Evolutionary conservation across 2,329 filamentous ascomycete species (phyloP), one percentile per base, ranked within the genome.

Genomic region (Diplodia sapinea): DNA sequence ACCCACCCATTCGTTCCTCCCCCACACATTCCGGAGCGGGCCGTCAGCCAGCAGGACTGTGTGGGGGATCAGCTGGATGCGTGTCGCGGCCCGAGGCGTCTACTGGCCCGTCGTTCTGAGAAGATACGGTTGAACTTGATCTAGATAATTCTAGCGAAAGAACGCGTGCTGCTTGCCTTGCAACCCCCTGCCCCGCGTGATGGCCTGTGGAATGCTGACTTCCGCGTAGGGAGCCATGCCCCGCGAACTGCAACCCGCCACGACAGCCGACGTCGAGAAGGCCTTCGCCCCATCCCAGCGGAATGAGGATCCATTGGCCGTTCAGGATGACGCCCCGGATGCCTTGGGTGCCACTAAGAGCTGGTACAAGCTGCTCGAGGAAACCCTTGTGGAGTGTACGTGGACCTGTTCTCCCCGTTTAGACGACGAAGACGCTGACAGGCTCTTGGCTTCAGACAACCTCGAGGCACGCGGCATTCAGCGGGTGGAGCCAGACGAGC

Each of bases 401-500:
- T 47, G 17, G 43, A 2, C n/a, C 43, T 11, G 6, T 47, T 20
- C 43, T n/a, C 7, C 43, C 3, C 17, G n/a, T 47, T 47, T 12
- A 47, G 2, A 47, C 3, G 43, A 47, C 43, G 11, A 36, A n/a
- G 17, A 11, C 3, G n/a, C 43, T 47, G n/a, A 47, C 43, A 20
- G 4, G 13, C 15, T 43, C 38, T 15, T 43, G 43, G 43, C 43
- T 47, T n/a, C 17, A 47, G 43, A 84, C 75, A 87, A 86, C 69
- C 77, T 88, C 56, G 87, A 89, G 73, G 82, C 85, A 13, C 83
- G 87, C 55, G 87, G 87, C 9, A 88, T 89, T 57, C 81, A 87
- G 72, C 82, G 87, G 26, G 87, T 89, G 1, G 79, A 83, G 63
- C 78, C 82, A 0, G 75, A 84, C 64, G 85, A 88, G 72, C 83